Evolutionary conservation across 2,329 filamentous ascomycete genomes (phyloP), one percentile per base, ranked within the genome.

Genomic region (Claviceps purpurea): DNA sequence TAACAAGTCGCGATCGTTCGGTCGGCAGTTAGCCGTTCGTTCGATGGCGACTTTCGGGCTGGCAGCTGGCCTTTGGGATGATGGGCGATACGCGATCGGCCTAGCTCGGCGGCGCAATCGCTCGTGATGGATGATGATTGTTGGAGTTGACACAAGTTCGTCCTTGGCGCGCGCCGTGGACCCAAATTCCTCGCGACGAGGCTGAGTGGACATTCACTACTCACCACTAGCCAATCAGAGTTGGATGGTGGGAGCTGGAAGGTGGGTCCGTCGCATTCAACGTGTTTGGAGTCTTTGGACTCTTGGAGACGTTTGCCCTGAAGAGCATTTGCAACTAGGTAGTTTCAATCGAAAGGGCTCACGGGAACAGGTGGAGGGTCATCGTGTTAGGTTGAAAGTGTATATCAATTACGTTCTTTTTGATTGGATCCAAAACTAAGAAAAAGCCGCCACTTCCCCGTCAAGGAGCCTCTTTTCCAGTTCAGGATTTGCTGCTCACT

Each of bases 171-270:
- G 49, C 41, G 53, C 56, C 45, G 16, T 13, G 44, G 44, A 24
- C 59, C 65, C 63, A 66, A 67, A 68, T 62, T 67, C 60, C 52
- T 67, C 66, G 66, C 65, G 64, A 67, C 65, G 56, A 66, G 65
- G 63, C 61, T 64, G 58, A 30, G 26, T 30, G 50, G 52, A 49
- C 13, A 18, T 26, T 8, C 49, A 52, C 49, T 11, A 20, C 13
- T 10, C 13, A 5, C 26, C 51, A 51, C 7, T 41, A 26, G 18
- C 66, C 65, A 66, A 68, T 68, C 51, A 57, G 6, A 16, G 5
- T 22, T 6, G 11, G 10, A 8, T 14, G 2, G 5, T 5, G 11
- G 4, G 18, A 20, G 18, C 30, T 50, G 14, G 5, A 50, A 50
- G 18, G n/a, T 50, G 51, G 51, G 24, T 16, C 51, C 7, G 22